These are phyloP conservation scores for Cantharellus cinnabarinus DNA, from an alignment of 768 basidiomycete species.

Conservation along the genomic window DNA sequence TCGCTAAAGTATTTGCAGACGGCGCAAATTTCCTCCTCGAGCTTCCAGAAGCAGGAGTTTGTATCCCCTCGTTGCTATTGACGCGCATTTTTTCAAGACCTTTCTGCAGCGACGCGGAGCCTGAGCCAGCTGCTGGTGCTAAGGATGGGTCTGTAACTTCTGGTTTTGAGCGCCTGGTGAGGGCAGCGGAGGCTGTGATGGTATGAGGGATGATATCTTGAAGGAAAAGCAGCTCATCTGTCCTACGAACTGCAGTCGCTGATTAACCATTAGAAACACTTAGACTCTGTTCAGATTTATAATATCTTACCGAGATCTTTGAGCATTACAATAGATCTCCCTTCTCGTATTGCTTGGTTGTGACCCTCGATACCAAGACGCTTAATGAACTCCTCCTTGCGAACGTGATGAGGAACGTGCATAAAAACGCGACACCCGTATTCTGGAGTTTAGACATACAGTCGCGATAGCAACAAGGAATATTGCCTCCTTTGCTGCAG, in stretches of 20 bases:
- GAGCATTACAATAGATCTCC: constrained; percentile 16
- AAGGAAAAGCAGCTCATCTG: constrained; percentile 5
- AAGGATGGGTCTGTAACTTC: no score
- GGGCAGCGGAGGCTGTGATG: constrained; percentile 5
- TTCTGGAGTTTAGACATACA: constrained; percentile 10
- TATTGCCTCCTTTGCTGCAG: constrained; percentile 16
- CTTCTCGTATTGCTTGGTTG: constrained; percentile 16
- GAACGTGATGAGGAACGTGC: background rate
- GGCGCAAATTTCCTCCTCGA: no score
- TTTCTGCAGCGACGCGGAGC: background rate
- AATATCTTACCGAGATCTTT: constrained; percentile 16
- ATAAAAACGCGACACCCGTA: background rate
- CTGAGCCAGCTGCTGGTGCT: background rate
- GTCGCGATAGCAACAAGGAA: constrained; percentile 18
- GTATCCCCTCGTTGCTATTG: no score
- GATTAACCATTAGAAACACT: background rate
- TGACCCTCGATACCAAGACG: constrained; percentile 17
- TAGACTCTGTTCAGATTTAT: background rate
- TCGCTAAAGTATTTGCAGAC: background rate
- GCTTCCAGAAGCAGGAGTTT: no score
- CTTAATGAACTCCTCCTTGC: constrained; percentile 20
- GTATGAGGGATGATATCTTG: constrained; percentile 8
- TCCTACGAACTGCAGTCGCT: constrained; percentile 7
- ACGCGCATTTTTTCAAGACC: no score
- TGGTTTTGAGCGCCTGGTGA: background rate